Percentiles rank a stretch among this genome's conserved stretches.
phyloP scores from a whole-genome alignment of 2,329 filamentous ascomycete genomes.

The Fusarium coicis region DNA sequence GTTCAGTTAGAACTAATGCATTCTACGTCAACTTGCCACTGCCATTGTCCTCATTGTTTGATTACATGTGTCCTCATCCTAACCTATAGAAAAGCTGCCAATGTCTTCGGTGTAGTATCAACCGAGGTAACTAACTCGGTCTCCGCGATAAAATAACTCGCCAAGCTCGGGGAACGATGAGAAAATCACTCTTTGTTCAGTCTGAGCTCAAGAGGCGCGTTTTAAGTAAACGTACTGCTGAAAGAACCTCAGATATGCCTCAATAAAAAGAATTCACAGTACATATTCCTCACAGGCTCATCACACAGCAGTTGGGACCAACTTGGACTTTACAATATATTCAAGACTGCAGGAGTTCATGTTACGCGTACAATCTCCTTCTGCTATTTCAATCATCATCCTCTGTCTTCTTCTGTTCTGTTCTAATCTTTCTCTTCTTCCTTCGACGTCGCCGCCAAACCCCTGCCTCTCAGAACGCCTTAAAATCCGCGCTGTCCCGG shows the following conservation, averaged over 20 bases:
- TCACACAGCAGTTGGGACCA: background rate
- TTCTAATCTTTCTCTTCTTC: background rate
- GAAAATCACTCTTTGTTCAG: background rate
- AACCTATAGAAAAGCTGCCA: background rate
- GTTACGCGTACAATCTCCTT: constrained; percentile 43
- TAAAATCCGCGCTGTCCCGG: constrained; percentile 28
- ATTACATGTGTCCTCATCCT: background rate
- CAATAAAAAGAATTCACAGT: no score
- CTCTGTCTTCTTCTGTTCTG: constrained; percentile 1
- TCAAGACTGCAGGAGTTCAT: constrained; percentile 42
- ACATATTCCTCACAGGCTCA: background rate
- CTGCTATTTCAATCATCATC: constrained; percentile 16
- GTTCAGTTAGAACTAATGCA: background rate
- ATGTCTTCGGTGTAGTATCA: constrained; percentile 16
- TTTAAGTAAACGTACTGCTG: rapidly evolving
- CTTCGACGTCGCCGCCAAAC: constrained; percentile 22
- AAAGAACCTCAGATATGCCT: background rate
- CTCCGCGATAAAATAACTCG: background rate
- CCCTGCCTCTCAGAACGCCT: constrained; percentile 31
- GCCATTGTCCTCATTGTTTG: no score
- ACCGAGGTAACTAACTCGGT: constrained; percentile 23
- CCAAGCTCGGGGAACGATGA: background rate
- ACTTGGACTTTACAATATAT: constrained; percentile 38
- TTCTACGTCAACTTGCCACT: background rate
- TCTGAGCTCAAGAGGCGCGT: rapidly evolving